These are phyloP conservation scores for Pseudogymnoascus sp. DNA, from an alignment of 2,329 filamentous ascomycete genomes.

Conservation along the genomic window DNA sequence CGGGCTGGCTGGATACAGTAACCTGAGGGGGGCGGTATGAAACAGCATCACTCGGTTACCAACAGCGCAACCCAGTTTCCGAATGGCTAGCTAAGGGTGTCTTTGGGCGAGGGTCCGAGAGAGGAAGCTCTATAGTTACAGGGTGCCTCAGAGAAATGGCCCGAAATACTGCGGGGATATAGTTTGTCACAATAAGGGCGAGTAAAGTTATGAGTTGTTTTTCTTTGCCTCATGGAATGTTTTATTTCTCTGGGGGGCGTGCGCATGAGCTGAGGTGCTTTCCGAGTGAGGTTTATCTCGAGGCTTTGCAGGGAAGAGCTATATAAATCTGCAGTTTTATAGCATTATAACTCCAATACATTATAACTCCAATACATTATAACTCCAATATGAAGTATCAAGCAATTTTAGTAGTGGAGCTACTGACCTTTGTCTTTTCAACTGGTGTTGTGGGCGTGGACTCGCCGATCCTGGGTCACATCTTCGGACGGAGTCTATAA, in stretches of 20 bases:
- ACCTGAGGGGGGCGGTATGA: neutral
- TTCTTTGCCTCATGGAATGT: neutral
- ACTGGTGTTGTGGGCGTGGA: neutral
- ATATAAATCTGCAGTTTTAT: too few relatives aligned
- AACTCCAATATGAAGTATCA: slow-evolving; percentile 18
- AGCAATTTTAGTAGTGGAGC: neutral
- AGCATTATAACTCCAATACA: slow-evolving; percentile 20
- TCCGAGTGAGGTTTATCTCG: neutral
- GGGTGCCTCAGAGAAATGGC: neutral
- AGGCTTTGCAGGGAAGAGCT: neutral
- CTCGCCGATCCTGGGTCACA: neutral
- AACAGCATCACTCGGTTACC: neutral
- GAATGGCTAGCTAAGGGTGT: neutral
- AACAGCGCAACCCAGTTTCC: neutral
- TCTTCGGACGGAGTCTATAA: slow-evolving; percentile 7
- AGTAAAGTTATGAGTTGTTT: neutral
- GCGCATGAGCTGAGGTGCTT: neutral
- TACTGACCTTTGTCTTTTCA: slow-evolving; percentile 6
- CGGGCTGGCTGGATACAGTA: neutral
- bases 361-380: slow-evolving; percentile 18
- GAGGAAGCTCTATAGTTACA: neutral
- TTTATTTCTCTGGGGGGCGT: neutral
- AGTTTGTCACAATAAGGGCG: neutral
- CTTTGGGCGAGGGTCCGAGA: neutral
- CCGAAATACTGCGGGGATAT: neutral